Conservation (phyloP, 108 stramenopile genomes). For the Cyclotella sp. region DNA sequence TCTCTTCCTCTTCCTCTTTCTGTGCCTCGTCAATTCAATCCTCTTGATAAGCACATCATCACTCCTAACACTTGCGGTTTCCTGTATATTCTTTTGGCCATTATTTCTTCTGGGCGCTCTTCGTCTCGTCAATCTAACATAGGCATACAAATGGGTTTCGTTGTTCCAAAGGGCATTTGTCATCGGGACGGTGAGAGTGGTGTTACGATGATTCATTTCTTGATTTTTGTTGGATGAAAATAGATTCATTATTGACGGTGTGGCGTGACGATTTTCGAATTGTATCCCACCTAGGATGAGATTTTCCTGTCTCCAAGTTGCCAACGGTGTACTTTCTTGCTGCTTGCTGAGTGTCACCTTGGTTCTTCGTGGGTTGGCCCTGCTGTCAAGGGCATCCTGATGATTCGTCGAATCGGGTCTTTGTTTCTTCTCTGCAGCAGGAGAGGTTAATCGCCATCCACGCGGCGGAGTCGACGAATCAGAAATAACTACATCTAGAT, state of each 20-base stretch:
- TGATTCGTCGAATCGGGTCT: neutral
- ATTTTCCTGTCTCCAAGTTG: slow-evolving; percentile 34
- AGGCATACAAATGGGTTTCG: slow-evolving; percentile 54
- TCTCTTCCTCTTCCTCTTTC: slow-evolving; percentile 52
- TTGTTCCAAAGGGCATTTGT: slow-evolving; percentile 47
- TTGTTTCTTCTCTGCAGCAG: slow-evolving; percentile 1
- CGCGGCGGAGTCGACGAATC: slow-evolving; percentile 39
- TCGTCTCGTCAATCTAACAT: slow-evolving; percentile 48
- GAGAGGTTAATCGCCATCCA: slow-evolving; percentile 26
- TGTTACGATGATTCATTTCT: slow-evolving; percentile 44
- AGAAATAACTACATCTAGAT: slow-evolving; percentile 46
- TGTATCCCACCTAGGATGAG: slow-evolving; percentile 34
- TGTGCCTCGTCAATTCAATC: slow-evolving; percentile 47
- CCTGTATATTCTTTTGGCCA: neutral
- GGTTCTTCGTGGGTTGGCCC: slow-evolving; percentile 17
- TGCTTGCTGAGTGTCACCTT: slow-evolving; percentile 13
- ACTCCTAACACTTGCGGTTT: slow-evolving; percentile 21
- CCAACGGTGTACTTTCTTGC: slow-evolving; percentile 7
- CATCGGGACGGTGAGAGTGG: slow-evolving; percentile 39
- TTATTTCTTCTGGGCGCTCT: slow-evolving; percentile 6
- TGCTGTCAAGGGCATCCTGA: neutral
- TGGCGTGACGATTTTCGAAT: neutral
- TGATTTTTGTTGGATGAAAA: slow-evolving; percentile 29
- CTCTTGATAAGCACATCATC: slow-evolving; percentile 54
- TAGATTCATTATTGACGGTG: neutral